Base-by-base conservation (phyloP, 495 filamentous ascomycete genomes). In the Bathelium albidoporum region DNA sequence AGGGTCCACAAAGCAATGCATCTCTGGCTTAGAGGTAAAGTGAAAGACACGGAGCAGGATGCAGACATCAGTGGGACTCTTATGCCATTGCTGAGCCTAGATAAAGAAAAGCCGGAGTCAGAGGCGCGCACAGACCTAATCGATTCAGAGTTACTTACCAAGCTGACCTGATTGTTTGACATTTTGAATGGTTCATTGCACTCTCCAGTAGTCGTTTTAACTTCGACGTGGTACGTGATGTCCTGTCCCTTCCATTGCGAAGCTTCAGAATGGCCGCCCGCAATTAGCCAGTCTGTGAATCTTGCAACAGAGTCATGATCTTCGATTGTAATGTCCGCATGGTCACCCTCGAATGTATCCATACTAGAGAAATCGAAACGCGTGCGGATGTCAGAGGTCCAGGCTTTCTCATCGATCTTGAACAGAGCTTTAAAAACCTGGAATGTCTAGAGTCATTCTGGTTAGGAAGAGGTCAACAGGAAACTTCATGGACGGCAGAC, bases 1-100 rank as follows among this genome's bases (percentile, higher is more conserved):
- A 3, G 64, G 64, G 36, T 66, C 53, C 12, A 66, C 64, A 59
- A 55, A 63, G 14, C 28, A 20, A 18, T 44, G 5, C 2, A 63
- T 24, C 31, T 44, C n/a, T 2, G 64, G 60, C 1, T 10, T 10
- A 5, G 9, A n/a, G 1, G 3, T 18, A 5, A 62, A 9, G 53
- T 63, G 22, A 52, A 58, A 66, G 24, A 66, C 60, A 12, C 64
- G 64, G 2, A 66, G 32, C 41, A 66, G 53, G 26, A 66, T 39
- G 64, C 12, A 66, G 34, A 63, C 59, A 24, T 66, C 53, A n/a
- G 3, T 2, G 14, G 45, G 1, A 53, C 60, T 66, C 20, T 29
- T 39, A 24, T 59, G 60, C 20, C 61, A 66, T 24, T 58, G 2
- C 12, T 41, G 64, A n/a, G 60, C 64, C 60, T 63, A 39, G 20